Base-by-base conservation (phyloP, 164 flowering plant species). In the Annona cherimola region DNA sequence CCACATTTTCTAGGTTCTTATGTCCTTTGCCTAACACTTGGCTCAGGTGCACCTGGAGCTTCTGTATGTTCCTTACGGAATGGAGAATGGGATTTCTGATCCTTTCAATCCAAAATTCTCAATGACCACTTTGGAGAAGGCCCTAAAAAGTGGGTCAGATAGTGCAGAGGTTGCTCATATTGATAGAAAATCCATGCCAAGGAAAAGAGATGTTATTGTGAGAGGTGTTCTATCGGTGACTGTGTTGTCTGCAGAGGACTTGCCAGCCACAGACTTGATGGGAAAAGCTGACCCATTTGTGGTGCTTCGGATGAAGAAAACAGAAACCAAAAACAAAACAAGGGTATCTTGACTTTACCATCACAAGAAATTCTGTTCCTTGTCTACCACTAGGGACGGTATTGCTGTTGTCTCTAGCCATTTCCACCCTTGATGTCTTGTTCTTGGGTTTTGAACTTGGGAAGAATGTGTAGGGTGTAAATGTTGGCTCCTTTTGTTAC, bases 211-310 rank as follows among this genome's bases (percentile, higher is more conserved):
- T 46, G 91, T 88, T 45, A 96, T 96, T 73, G 76, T 90, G 61
- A 85, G 99, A 82, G 99, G 99, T 72, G 99, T 96, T 26, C 86
- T 96, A 44, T 87, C 95, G 64, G 90, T 96, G 6, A 92, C 97
- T 3, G 90, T 96, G 57, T 81, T 92, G 69, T 93, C 97, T 69
- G 99, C 97, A 40, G 97, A 93, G 71, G 96, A 93, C 71, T 86
- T 96, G 84, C 92, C 95, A 7, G 79, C 85, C 5, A 79, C 79
- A 46, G 99, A 93, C 82, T 50, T 96, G 61, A 82, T 92, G 87
- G 98, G 99, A 63, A 96, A 92, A 76, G 87, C 98, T 68, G 99
- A 93, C 78, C 99, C 99, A 0, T 96, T 77, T 81, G 97, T 89
- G 41, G 89, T 85, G 39, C 80, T 96, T 40, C 82, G 73, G 12